Conservation (phyloP, 75 land plant genomes). For the Pinus albicaulis region DNA sequence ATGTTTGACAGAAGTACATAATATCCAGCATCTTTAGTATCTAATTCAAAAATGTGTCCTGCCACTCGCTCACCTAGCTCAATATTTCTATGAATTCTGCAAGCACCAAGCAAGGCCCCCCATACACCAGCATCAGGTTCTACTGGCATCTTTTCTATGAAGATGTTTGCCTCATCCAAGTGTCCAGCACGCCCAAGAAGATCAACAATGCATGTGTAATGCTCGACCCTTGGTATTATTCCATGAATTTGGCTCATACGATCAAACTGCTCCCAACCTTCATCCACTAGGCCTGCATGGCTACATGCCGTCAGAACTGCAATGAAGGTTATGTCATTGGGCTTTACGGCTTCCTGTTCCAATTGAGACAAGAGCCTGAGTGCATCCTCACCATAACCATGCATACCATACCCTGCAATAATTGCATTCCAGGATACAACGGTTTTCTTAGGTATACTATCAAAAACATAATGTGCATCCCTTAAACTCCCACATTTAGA, state of each 20-base stretch:
- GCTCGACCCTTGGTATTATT: slow-evolving; percentile 5
- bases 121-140: too few relatives aligned
- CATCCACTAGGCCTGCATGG: slow-evolving; percentile 13
- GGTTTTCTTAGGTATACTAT: not conserved
- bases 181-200: not conserved
- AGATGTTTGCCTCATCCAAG: too few relatives aligned
- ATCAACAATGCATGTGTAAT: slow-evolving; percentile 13
- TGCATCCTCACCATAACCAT: slow-evolving; percentile 16
- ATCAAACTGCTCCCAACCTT: not conserved
- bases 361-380: slow-evolving; percentile 16
- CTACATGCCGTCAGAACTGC: slow-evolving; percentile 24
- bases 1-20: too few relatives aligned
- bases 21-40: too few relatives aligned
- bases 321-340: slow-evolving; percentile 18
- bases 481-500: slow-evolving; percentile 10
- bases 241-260: not conserved
- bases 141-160: too few relatives aligned
- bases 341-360: slow-evolving; percentile 15
- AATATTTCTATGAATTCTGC: too few relatives aligned
- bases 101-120: too few relatives aligned
- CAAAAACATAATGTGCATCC: not conserved
- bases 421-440: slow-evolving; percentile 19
- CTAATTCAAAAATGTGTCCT: too few relatives aligned
- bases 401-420: slow-evolving; percentile 26
- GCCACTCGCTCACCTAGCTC: too few relatives aligned